Evolutionary conservation across 768 basidiomycete species (phyloP).

Genomic region (Tulasnella sp.): DNA sequence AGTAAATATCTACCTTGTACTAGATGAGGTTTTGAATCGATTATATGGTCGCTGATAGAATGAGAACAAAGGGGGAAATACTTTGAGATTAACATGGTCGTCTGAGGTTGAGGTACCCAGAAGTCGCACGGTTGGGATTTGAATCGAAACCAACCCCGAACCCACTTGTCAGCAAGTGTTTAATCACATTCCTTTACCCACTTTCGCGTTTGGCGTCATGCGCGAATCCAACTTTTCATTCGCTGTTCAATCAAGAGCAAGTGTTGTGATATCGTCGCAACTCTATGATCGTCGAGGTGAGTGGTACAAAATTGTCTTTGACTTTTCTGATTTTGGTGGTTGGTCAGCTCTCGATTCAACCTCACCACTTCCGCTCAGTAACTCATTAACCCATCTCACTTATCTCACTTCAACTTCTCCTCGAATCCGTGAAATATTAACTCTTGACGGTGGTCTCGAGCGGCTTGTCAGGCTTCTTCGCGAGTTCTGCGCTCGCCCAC

Average conservation of each 20-base stretch:
- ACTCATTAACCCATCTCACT: conserved; percentile 89
- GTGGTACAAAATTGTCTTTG: conserved; percentile 21
- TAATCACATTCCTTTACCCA: too few species aligned
- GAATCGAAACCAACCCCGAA: background rate
- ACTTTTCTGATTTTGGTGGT: background rate
- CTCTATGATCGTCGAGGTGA: conserved; percentile 88
- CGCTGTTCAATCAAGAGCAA: conserved; percentile 88
- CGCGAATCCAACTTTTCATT: conserved; percentile 92
- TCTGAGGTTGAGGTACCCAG: background rate
- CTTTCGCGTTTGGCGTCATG: too few species aligned
- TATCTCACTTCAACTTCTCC: conserved; percentile 96
- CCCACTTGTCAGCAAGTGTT: too few species aligned
- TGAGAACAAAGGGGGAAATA: too few species aligned
- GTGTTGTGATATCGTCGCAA: conserved; percentile 86
- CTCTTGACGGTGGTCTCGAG: conserved; percentile 93
- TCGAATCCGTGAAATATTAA: conserved; percentile 95
- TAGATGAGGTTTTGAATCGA: too few species aligned
- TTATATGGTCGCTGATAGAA: too few species aligned
- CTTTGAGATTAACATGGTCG: too few species aligned
- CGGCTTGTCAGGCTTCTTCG: conserved; percentile 84
- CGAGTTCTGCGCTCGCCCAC: conserved; percentile 74
- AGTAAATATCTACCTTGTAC: too few species aligned
- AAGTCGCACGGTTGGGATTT: background rate
- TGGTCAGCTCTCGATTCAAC: conserved; percentile 44
- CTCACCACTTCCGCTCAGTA: conserved; percentile 60